Evolutionary conservation across 2,329 filamentous ascomycete species (phyloP), one percentile per base, ranked within the genome.

Genomic region (Graphilbum sp.): DNA sequence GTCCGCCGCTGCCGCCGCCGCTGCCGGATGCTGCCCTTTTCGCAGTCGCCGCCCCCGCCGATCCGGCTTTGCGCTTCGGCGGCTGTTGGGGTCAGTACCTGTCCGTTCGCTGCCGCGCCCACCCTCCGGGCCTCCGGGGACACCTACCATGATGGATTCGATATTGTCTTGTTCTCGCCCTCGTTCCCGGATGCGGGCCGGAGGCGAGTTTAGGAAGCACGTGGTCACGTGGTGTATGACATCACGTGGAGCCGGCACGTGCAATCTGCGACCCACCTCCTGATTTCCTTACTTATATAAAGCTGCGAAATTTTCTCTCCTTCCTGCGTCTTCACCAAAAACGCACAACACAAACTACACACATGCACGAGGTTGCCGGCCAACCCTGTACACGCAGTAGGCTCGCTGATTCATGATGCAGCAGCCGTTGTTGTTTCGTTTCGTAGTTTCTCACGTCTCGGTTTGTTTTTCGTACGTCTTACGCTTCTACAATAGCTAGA

Each of bases 401-500:
- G 23, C 23, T 25, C 7, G 23, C 23, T 25, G 23, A 25, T 25
- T 7, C 12, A 25, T 25, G 23, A 25, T 25, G 23, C 23, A 25
- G 23, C 23, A n/a, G 27, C 27, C 21, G 21, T 18, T 18, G 6
- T 32, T 32, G 7, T 9, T 32, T 32, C 8, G 17, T 16, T 18
- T 32, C 17, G 6, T 18, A 4, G 4, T 32, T 12, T 32, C 30
- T 33, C 10, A 3, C 23, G 19, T 27, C 16, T 38, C 12, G 29
- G 16, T 18, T 39, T 17, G 4, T 24, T 32, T 32, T 30, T 23
- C 36, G 19, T 18, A 34, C 25, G 24, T 13, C 20, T 34, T 32
- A 52, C 45, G 69, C 71, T 75, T 75, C 69, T 59, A 69, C 62
- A 62, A 60, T 63, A 70, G 71, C 71, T 75, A 75, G 71, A 75